Evolutionary conservation across 306 rosid species (phyloP), one percentile per base, ranked within the genome.

Genomic region (Cucurbita ficifolia): DNA sequence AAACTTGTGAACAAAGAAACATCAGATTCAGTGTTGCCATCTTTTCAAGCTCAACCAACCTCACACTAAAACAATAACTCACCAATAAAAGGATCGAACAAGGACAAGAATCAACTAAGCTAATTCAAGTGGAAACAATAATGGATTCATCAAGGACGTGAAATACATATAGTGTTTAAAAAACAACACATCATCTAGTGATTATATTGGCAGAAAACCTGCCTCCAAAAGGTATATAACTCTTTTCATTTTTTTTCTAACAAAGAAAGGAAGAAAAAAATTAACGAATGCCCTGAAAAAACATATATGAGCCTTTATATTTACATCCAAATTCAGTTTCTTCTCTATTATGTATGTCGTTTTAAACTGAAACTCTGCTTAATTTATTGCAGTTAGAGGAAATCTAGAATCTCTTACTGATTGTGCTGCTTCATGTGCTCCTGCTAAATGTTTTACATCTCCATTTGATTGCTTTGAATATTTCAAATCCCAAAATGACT

Each of bases 381-480:
- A 95, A 84, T 95, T 95, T 78, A 95, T 89, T 43, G 99, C 96
- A 36, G 96, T 88, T 79, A 95, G 96, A 84, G 99, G 99, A 79
- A 85, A 83, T 84, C 99, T 95, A 80, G 99, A 89, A 79, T 95
- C 99, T 89, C 92, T 91, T 57, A 88, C 85, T 39, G 97, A 85
- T 58, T 88, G 96, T 54, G 96, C 76, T 17, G 89, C 87, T 84
- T 95, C 99, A 58, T 81, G 83, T 10, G 86, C 83, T 70, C 83
- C 96, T 58, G 82, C 70, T 55, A 85, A 54, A 40, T 95, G 85
- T 75, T 91, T 95, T 33, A 83, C 74, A 74, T 95, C 99, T 78
- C 99, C 99, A 78, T 91, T 95, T 77, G 92, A 90, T 53, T 60
- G 96, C 79, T 80, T 91, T 19, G 85, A 79, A 40, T 81, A 85